These are phyloP conservation scores for Ceratobasidium sp. DNA, from an alignment of 1,284 basidiomycete species.

Conservation along the genomic window DNA sequence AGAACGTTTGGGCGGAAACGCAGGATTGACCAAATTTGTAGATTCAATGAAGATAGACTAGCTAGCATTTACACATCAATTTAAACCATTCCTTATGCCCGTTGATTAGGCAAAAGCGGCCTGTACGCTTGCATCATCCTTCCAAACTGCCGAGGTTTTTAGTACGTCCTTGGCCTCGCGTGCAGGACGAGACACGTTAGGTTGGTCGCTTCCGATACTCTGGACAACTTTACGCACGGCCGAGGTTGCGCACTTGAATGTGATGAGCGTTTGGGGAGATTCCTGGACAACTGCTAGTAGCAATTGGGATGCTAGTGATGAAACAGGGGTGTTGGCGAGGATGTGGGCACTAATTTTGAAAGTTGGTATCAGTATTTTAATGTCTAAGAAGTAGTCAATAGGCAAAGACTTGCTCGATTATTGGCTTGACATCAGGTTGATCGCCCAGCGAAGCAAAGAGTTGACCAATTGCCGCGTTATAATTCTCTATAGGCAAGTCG, in stretches of 20 bases:
- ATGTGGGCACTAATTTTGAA: constrained; percentile 59
- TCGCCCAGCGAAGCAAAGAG: constrained; percentile 73
- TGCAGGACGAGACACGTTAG: constrained; percentile 81
- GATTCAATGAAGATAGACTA: constrained; percentile 47
- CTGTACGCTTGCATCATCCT: constrained; percentile 48
- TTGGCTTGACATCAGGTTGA: constrained; percentile 69
- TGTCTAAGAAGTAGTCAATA: too few relatives aligned
- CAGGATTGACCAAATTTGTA: constrained; percentile 56
- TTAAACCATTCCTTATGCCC: too few relatives aligned
- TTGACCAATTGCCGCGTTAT: constrained; percentile 70
- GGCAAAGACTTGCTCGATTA: constrained; percentile 65
- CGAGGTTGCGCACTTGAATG: constrained; percentile 64
- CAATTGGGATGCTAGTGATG: constrained; percentile 66
- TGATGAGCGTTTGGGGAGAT: constrained; percentile 69
- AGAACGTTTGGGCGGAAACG: constrained; percentile 65
- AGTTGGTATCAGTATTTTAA: constrained; percentile 25
- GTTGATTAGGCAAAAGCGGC: constrained; percentile 43
- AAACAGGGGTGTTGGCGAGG: constrained; percentile 67
- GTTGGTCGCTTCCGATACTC: constrained; percentile 72
- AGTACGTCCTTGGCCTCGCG: constrained; percentile 84
- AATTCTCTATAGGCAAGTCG: constrained; percentile 62
- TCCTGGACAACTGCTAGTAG: constrained; percentile 47
- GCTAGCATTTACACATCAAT: too few relatives aligned
- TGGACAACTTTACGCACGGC: constrained; percentile 79
- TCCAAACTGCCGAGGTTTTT: constrained; percentile 52